Conservation (phyloP, 2,329 filamentous ascomycete genomes). For the Cercospora canescens region DNA sequence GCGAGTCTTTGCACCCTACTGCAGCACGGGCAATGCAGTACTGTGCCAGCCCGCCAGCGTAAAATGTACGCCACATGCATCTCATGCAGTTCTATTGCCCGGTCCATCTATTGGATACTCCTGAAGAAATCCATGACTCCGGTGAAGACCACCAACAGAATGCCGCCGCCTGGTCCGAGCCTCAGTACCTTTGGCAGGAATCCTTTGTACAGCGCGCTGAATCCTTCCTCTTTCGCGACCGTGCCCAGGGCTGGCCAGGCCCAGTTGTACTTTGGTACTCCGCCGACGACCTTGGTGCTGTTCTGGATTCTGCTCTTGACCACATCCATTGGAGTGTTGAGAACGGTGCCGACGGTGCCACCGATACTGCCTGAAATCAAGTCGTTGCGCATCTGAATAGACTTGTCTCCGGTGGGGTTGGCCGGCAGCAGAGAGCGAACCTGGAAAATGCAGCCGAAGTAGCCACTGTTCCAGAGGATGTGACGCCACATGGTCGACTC, state of each 20-base stretch:
- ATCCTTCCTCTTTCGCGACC: slow-evolving; percentile 91
- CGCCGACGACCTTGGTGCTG: slow-evolving; percentile 77
- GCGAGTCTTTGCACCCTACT: neutral
- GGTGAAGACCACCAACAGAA: slow-evolving; percentile 84
- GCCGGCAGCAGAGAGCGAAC: slow-evolving; percentile 80
- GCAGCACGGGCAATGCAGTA: neutral
- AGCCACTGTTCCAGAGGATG: slow-evolving; percentile 89
- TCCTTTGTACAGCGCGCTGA: slow-evolving; percentile 91
- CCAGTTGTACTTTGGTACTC: slow-evolving; percentile 96
- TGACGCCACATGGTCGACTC: slow-evolving; percentile 98
- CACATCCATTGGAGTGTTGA: slow-evolving; percentile 96
- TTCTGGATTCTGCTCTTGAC: slow-evolving; percentile 99
- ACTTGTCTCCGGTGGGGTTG: slow-evolving; percentile 69
- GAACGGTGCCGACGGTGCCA: slow-evolving; percentile 83
- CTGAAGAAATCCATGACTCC: slow-evolving; percentile 92
- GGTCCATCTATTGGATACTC: slow-evolving; percentile 54
- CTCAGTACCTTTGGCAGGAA: slow-evolving; percentile 93
- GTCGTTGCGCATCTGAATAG: slow-evolving; percentile 80
- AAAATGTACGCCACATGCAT: neutral
- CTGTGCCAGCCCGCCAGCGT: neutral
- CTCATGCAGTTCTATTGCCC: neutral
- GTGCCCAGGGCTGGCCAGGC: slow-evolving; percentile 84
- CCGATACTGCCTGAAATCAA: slow-evolving; percentile 82
- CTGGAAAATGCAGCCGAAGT: slow-evolving; percentile 99
- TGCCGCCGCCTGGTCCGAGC: slow-evolving; percentile 69